Evolutionary conservation across 148 eudicot genomes (phyloP).

Genomic region (Rhododendron molle): DNA sequence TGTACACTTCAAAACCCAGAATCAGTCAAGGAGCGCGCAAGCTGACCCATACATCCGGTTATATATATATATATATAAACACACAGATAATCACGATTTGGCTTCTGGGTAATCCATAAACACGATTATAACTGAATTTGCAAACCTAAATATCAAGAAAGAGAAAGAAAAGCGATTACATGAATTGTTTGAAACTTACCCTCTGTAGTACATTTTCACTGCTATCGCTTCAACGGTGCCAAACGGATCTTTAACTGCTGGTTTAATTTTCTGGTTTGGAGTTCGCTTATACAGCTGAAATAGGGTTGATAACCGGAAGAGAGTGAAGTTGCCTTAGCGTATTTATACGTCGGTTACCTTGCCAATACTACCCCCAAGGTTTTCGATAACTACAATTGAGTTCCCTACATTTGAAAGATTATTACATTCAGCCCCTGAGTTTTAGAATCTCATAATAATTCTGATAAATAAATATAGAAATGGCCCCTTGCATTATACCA

Average conservation of each 20-base stretch:
- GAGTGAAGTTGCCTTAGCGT: background rate
- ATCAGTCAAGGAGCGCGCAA: background rate
- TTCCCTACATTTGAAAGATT: background rate
- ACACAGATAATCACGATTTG: background rate
- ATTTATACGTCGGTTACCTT: background rate
- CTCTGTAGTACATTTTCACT: slow-evolving; percentile 3
- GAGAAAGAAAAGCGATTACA: background rate
- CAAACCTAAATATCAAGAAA: background rate
- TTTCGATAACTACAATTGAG: background rate
- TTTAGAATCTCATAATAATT: background rate
- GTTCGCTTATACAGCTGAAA: background rate
- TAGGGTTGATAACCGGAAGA: background rate
- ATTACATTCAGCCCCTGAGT: background rate
- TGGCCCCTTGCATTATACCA: background rate
- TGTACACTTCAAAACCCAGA: background rate
- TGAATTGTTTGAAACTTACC: background rate
- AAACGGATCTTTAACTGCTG: background rate
- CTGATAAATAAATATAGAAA: background rate
- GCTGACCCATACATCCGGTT: background rate
- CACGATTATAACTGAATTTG: background rate
- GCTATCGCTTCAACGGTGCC: background rate
- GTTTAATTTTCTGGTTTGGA: background rate
- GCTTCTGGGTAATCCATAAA: background rate
- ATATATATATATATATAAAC: no score
- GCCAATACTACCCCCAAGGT: background rate